Evolutionary conservation across 495 filamentous ascomycete species (phyloP).

Genomic region (Trichoderma asperelloides): DNA sequence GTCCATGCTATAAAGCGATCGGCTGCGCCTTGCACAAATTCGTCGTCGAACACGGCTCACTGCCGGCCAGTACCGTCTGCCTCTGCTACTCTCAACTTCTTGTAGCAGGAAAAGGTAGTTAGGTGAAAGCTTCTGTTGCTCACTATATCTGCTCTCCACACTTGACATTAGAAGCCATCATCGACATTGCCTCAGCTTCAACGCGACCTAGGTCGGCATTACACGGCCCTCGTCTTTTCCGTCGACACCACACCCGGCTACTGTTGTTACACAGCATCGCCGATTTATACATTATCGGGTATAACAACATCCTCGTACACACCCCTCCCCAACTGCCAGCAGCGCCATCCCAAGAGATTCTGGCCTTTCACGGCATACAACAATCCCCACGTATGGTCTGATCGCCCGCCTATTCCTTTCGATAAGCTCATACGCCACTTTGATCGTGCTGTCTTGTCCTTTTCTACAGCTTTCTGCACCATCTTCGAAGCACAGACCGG

Average conservation of each 20-base stretch:
- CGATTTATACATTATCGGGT: background rate
- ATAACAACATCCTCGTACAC: background rate
- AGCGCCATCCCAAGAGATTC: background rate
- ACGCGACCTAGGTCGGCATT: background rate
- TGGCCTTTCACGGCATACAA: background rate
- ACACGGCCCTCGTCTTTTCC: background rate
- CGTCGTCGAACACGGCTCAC: background rate
- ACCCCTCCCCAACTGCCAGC: conserved; percentile 3
- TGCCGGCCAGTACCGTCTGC: background rate
- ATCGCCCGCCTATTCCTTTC: background rate
- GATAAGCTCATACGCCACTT: background rate
- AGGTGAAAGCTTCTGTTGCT: background rate
- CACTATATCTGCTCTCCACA: background rate
- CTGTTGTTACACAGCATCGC: background rate
- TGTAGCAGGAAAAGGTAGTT: background rate
- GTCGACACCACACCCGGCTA: background rate
- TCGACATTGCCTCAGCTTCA: background rate
- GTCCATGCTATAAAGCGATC: background rate
- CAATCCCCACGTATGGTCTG: background rate
- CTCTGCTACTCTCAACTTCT: background rate
- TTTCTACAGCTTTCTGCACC: background rate
- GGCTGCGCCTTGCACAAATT: background rate
- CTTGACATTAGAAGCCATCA: background rate
- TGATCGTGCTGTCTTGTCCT: background rate
- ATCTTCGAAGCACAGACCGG: background rate